These are phyloP conservation scores for Plasmodium fragile DNA, from an alignment of 169 alveolate species.

Conservation along the genomic window DNA sequence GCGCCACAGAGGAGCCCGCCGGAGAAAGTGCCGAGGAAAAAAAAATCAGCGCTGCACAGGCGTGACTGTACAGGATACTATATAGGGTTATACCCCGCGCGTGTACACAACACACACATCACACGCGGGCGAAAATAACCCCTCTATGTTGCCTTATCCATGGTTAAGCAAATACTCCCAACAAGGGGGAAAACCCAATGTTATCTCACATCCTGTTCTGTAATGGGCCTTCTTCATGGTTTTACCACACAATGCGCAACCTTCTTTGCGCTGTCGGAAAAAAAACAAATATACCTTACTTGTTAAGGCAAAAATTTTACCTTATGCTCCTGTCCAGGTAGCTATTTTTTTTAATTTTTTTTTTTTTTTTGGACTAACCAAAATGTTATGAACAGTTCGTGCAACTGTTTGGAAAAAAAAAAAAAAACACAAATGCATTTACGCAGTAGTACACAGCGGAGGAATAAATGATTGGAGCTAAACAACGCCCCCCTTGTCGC, in stretches of 20 bases:
- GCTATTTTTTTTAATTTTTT: constrained; percentile 15
- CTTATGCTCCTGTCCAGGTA: not conserved
- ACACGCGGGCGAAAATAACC: not conserved
- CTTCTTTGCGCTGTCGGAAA: not conserved
- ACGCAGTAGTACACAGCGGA: not conserved
- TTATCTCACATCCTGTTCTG: not conserved
- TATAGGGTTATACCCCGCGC: not conserved
- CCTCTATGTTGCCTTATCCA: not conserved
- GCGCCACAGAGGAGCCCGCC: constrained; percentile 1
- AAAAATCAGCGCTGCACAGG: constrained; percentile 12
- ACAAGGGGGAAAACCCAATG: not conserved
- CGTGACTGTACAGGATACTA: not conserved
- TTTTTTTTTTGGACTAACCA: not conserved
- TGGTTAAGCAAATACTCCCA: not conserved
- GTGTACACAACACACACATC: not conserved
- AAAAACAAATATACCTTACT: not conserved
- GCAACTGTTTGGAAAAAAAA: not conserved
- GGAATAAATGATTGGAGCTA: constrained; percentile 3
- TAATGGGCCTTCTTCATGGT: not conserved
- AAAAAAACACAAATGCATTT: not conserved
- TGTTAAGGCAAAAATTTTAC: not conserved
- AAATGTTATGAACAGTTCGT: not conserved
- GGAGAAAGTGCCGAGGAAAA: constrained; percentile 5
- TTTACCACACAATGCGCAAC: not conserved
- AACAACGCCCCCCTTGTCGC: constrained; percentile 14